Percentiles rank a stretch among this genome's conserved stretches.
Evolutionary conservation across 148 eudicot species (phyloP).

Genomic region (Chenopodium formosanum): DNA sequence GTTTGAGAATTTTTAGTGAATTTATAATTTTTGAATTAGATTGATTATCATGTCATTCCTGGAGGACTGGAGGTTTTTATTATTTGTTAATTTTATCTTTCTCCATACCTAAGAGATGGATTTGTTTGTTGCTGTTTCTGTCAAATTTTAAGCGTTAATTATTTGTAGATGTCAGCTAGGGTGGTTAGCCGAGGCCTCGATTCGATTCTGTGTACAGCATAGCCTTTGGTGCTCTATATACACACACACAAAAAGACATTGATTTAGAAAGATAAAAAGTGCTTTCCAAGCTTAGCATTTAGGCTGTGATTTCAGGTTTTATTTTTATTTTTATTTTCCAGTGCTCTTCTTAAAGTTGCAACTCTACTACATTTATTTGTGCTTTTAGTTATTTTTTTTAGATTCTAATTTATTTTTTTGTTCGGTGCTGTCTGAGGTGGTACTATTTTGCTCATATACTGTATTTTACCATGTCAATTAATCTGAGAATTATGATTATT

Average conservation of each 20-base stretch:
- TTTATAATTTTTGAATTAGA: no score
- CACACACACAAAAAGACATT: no score
- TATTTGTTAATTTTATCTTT: no score
- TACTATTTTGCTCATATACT: background rate
- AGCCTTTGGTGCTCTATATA: no score
- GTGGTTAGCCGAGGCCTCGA: no score
- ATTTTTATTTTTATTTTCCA: background rate
- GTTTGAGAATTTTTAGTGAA: no score
- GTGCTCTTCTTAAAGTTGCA: background rate
- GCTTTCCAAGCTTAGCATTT: background rate
- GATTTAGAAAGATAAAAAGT: background rate
- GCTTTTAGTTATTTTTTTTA: background rate
- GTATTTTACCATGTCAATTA: background rate
- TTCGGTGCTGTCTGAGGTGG: background rate
- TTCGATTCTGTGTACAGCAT: no score
- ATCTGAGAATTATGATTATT: background rate
- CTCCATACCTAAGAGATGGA: background rate
- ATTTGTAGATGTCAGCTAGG: no score
- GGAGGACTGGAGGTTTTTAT: no score
- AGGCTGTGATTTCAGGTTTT: background rate
- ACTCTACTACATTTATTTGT: background rate
- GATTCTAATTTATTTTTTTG: no score
- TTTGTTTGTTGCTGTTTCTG: background rate
- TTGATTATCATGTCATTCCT: no score
- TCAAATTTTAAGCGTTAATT: background rate